Evolutionary conservation across 306 rosid genomes (phyloP), one percentile per base, ranked within the genome.

Genomic region (Inga laurina): DNA sequence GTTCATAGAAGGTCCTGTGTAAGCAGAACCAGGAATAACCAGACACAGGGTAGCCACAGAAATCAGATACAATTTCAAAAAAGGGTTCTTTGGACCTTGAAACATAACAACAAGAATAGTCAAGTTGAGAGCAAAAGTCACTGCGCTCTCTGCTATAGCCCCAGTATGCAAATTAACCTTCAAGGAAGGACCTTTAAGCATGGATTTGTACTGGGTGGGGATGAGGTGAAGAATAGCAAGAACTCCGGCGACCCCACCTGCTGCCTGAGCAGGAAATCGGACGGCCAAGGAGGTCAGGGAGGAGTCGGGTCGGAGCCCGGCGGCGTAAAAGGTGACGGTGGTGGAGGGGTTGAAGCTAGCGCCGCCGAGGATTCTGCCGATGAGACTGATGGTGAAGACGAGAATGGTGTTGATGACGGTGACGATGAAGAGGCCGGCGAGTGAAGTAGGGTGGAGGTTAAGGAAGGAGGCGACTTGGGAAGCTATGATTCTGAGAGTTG

Each of bases 1-100:
- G 84, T 91, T 93, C 94, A 90, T 80, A 9, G 96, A 87, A 83
- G 97, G 94, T 10, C 96, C 94, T 7, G 93, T 89, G 56, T 79
- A 89, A 4, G 72, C 86, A 84, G 90, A 72, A 32, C 97, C 92
- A 0, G 54, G 27, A 32, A 84, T 14, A 82, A 78, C 89, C 83
- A 91, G 75, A 73, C 79, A 86, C 62, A 84, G 61, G 0, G 93
- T 93, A 1, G 86, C 64, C 44, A 84, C 37, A 37, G 94, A 77
- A 35, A 93, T 56, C 85, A 88, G 68, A 85, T 90, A 93, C 3
- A 88, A 84, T 72, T 90, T 85, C 75, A 93, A 0, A 19, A 92
- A 9, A 8, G 85, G 89, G 57, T 79, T 90, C 12, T 46, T 88
- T 30, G 94, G 96, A 54, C 94, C 92, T 70, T 32, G 86, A 0